These are phyloP conservation scores for Neonothopanus nambi DNA, from an alignment of 1,284 basidiomycete genomes.

Conservation along the genomic window DNA sequence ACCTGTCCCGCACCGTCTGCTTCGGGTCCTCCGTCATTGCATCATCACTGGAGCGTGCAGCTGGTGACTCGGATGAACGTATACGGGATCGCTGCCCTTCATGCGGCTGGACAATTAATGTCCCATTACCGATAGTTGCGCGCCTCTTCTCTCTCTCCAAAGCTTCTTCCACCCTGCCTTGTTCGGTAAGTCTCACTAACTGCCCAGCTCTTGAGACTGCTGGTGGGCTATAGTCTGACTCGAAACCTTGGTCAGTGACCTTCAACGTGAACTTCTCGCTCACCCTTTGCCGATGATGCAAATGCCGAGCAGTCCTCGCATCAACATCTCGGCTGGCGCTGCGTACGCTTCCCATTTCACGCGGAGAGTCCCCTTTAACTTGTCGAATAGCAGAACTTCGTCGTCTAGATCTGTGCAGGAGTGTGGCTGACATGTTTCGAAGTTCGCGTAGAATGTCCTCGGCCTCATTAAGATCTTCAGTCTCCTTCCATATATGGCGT, in stretches of 20 bases:
- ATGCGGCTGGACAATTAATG: neutral
- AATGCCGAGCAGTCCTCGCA: neutral
- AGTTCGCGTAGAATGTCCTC: constrained; percentile 5
- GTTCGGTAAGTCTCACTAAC: neutral
- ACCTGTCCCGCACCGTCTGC: too few species aligned
- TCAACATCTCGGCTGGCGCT: too few species aligned
- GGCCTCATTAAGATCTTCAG: constrained; percentile 6
- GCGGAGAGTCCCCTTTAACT: too few species aligned
- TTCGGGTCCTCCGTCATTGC: too few species aligned
- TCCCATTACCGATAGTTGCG: constrained; percentile 1
- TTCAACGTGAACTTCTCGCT: neutral
- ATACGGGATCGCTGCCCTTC: too few species aligned
- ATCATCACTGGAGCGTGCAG: too few species aligned
- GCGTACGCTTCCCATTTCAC: too few species aligned
- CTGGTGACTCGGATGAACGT: too few species aligned
- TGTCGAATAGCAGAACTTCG: neutral
- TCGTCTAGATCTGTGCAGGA: neutral
- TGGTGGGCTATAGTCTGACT: constrained; percentile 14
- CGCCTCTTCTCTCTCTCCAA: constrained; percentile 10
- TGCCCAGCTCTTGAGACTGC: constrained; percentile 13
- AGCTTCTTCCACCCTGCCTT: constrained; percentile 10
- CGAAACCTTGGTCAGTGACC: neutral
- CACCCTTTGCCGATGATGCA: neutral
- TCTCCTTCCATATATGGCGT: constrained; percentile 6
- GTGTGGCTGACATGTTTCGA: neutral